Conservation (phyloP, 2,329 filamentous ascomycete genomes). For the Fusarium annulatum region DNA sequence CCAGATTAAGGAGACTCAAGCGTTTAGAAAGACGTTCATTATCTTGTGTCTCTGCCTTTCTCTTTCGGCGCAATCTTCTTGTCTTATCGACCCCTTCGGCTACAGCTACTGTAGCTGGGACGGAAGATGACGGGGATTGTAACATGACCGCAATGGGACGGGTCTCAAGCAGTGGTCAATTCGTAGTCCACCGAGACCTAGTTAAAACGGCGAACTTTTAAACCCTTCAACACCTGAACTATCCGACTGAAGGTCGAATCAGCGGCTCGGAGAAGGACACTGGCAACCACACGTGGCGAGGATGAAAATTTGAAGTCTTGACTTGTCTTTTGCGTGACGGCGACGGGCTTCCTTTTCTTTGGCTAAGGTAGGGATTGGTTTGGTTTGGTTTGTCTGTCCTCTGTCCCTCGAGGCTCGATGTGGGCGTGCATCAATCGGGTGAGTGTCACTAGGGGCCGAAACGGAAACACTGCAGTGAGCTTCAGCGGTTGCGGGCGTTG, state of each 20-base stretch:
- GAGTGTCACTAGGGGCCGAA: conserved; percentile 39
- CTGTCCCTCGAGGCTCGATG: conserved; percentile 22
- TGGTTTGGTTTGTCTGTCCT: conserved; percentile 9
- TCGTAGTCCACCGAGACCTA: conserved; percentile 15
- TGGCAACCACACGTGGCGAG: conserved; percentile 27
- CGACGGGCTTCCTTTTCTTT: conserved; percentile 1
- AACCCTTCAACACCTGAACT: conserved; percentile 29
- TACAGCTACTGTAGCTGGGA: conserved; percentile 31
- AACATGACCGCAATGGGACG: conserved; percentile 47
- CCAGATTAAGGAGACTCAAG: conserved; percentile 83
- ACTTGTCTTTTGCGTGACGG: conserved; percentile 20
- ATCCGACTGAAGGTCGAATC: conserved; percentile 18
- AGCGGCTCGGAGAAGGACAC: conserved; percentile 24
- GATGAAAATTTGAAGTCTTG: conserved; percentile 14
- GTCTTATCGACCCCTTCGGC: conserved; percentile 35
- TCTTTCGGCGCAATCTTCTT: conserved; percentile 57
- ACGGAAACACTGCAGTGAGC: conserved; percentile 35
- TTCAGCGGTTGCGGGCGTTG: conserved; percentile 35
- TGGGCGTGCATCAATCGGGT: conserved; percentile 40
- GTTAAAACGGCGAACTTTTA: conserved; percentile 30
- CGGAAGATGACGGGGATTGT: conserved; percentile 46
- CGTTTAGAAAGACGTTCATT: conserved; percentile 85
- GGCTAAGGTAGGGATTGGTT: background rate
- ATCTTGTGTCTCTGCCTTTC: conserved; percentile 69
- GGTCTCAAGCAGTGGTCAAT: conserved; percentile 1